phyloP scores from a whole-genome alignment of 441 rosid genomes.

The Viola pubescens region DNA sequence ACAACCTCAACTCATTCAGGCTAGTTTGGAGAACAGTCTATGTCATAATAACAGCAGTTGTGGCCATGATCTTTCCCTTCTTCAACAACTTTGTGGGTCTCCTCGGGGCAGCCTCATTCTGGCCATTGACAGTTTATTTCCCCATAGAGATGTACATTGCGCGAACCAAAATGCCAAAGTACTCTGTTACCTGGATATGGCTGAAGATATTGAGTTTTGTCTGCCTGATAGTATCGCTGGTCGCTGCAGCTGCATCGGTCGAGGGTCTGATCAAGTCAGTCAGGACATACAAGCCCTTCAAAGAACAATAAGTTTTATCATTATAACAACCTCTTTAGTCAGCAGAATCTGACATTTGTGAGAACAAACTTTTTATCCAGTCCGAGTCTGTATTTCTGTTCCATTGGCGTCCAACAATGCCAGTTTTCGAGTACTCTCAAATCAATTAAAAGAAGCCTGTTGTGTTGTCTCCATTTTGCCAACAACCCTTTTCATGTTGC shows the following conservation, averaged over 20 bases:
- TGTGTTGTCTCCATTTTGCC: slow-evolving; percentile 2
- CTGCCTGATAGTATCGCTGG: slow-evolving; percentile 49
- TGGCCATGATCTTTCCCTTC: slow-evolving; percentile 83
- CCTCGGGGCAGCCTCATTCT: slow-evolving; percentile 65
- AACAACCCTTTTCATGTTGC: neutral
- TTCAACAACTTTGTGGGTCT: slow-evolving; percentile 76
- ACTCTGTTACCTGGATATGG: slow-evolving; percentile 59
- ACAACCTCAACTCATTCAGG: slow-evolving; percentile 44
- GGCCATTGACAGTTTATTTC: slow-evolving; percentile 77
- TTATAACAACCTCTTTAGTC: too few relatives aligned
- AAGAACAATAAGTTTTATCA: slow-evolving; percentile 19
- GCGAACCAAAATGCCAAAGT: slow-evolving; percentile 38
- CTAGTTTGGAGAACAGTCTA: slow-evolving; percentile 60
- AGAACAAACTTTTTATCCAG: neutral
- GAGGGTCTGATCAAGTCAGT: slow-evolving; percentile 59
- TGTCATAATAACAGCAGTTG: slow-evolving; percentile 48
- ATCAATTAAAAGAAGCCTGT: neutral
- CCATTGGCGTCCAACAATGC: neutral
- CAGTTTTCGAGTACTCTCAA: neutral
- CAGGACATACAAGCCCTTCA: slow-evolving; percentile 61
- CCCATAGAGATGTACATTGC: slow-evolving; percentile 84
- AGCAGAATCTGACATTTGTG: too few relatives aligned
- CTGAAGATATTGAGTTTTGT: slow-evolving; percentile 48
- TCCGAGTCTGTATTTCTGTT: slow-evolving; percentile 5
- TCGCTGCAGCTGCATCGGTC: slow-evolving; percentile 66